Evolutionary conservation across 192 early-diverging fungal genomes (phyloP), one percentile per base, ranked within the genome.

Genomic region (Entomortierella lignicola): DNA sequence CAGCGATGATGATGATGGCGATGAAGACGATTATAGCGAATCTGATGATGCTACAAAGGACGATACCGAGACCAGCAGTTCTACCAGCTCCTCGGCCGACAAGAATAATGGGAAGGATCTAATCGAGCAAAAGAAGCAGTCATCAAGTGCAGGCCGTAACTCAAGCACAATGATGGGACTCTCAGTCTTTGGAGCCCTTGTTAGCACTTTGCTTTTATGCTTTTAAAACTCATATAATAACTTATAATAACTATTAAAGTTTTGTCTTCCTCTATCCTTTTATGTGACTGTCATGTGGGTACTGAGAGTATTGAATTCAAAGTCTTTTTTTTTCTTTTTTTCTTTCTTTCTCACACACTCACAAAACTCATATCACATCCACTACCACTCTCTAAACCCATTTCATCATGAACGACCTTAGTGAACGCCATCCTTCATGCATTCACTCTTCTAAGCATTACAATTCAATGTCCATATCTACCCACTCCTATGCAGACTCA

Each of bases 381-480:
- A 10, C 34, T 7, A 37, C 4, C 34, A 37, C 34, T 37, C 34
- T 4, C 34, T n/a, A n/a, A n/a, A 37, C 34, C 20, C 37, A 17
- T 39, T 29, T 15, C 2, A 62, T 29, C 42, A 77, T 77, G 72
- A 68, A 44, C 32, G 60, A 77, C 31, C 17, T 77, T 41, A 68
- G 15, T 26, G 65, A 77, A 43, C 37, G 60, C 34, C 58, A 70
- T 50, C 75, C 75, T 12, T 66, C 62, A 30, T 79, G 75, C 47
- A 25, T 79, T 41, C 75, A 79, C 75, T 79, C 75, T 4, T 23
- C 21, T 30, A 13, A 23, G 13, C 66, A 66, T 43, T 67, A 79
- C 57, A 70, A 79, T 43, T 51, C 63, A 1, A 53, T 79, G 47
- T 59, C 61, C 43, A 63, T 59, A 54, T 57, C 61, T 17, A 27